These are phyloP conservation scores for Mycena capillaripes DNA, from an alignment of 768 basidiomycete genomes.

Conservation along the genomic window DNA sequence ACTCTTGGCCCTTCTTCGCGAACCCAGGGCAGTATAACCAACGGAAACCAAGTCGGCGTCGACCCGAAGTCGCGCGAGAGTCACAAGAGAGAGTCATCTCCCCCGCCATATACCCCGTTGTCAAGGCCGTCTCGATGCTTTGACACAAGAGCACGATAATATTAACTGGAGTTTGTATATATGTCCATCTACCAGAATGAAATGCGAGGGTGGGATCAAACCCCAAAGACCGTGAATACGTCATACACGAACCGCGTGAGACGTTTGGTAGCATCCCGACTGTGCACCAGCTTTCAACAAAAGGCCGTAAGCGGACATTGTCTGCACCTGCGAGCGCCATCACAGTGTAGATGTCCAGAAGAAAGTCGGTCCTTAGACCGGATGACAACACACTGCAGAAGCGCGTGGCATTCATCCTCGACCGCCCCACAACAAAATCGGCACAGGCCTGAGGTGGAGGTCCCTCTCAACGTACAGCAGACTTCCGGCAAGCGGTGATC, in stretches of 20 bases:
- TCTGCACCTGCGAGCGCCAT: background rate
- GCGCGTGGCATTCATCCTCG: constrained; percentile 18
- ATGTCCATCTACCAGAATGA: background rate
- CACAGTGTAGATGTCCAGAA: too few relatives aligned
- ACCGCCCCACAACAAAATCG: background rate
- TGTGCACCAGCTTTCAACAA: background rate
- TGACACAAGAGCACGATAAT: background rate
- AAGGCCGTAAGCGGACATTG: background rate
- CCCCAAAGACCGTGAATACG: background rate
- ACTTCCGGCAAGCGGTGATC: constrained; percentile 8
- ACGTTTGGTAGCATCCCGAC: background rate
- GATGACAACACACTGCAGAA: background rate
- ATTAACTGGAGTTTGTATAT: background rate
- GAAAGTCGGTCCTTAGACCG: background rate
- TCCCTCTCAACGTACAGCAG: background rate
- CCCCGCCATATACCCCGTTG: background rate
- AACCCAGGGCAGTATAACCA: too few relatives aligned
- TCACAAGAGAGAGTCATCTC: background rate
- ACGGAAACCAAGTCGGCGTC: too few relatives aligned
- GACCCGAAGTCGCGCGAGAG: too few relatives aligned
- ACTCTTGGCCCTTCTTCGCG: too few relatives aligned
- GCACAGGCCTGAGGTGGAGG: constrained; percentile 3
- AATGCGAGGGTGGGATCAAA: background rate
- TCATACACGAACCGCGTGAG: background rate
- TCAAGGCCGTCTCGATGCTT: background rate